Evolutionary conservation across 2,329 filamentous ascomycete species (phyloP), one percentile per base, ranked within the genome.

Genomic region (Colletotrichum sp.): DNA sequence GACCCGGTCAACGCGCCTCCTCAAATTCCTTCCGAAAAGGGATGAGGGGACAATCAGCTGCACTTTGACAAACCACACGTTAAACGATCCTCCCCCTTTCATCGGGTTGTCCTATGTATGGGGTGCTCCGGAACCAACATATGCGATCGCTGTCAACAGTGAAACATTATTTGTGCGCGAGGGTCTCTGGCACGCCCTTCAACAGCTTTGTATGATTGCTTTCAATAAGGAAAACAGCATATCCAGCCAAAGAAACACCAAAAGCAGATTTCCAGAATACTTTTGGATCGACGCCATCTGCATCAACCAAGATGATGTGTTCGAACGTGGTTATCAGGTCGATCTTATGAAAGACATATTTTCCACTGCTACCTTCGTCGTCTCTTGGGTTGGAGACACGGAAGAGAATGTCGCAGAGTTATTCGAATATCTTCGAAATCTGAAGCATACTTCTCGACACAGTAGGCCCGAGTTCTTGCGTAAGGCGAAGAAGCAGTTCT

Each of bases 201-300:
- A 15, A 1, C 56, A 71, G 3, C 52, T 77, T 5, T 30, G 3
- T 12, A 21, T 2, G 1, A 66, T 70, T 16, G 32, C 66, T 6
- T 56, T 26, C 4, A 16, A 58, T 12, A 10, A 43, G 6, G 21
- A 52, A n/a, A 65, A 70, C 6, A 24, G 26, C 15, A 58, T 70
- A 13, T 38, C 26, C 6, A n/a, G 32, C 8, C 71, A 64, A 65
- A 43, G 21, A 65, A 73, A 69, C 15, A 28, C 24, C 24, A 28
- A 48, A 30, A 12, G 26, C 5, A 15, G 34, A 26, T 21, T n/a
- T 8, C 66, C 66, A 4, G 10, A 60, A 26, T 58, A 48, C 28
- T 78, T 86, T 6, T 86, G 84, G 84, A 83, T 85, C 3, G 84
- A 86, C 61, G 84, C 85, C 73, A 78, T 86, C 32, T 86, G 84